These are phyloP conservation scores for Xanthoconium separans DNA, from an alignment of 1,284 basidiomycete genomes.

Conservation along the genomic window DNA sequence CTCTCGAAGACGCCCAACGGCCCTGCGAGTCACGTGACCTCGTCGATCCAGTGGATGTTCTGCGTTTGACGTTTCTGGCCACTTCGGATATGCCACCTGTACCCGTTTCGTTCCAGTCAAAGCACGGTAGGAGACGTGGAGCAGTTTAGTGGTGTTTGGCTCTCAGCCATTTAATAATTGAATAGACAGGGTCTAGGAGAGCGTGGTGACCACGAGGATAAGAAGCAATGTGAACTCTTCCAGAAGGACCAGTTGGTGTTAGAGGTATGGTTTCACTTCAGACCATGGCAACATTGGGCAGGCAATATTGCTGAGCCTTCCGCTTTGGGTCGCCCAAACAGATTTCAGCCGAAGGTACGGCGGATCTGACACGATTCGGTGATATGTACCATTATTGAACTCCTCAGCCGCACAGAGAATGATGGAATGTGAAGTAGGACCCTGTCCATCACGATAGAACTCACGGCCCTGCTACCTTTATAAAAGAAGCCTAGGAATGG, in stretches of 20 bases:
- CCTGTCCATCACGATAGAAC: no score
- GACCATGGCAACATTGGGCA: no score
- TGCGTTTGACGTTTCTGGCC: conserved; percentile 19
- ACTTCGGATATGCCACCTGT: conserved; percentile 13
- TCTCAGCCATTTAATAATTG: conserved; percentile 24
- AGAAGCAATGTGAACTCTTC: conserved; percentile 21
- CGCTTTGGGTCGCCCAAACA: no score
- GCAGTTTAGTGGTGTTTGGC: conserved; percentile 32
- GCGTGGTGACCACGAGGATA: conserved; percentile 9
- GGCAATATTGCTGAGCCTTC: no score
- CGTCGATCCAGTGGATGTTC: conserved; percentile 13
- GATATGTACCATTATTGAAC: no score
- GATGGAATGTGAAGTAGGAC: no score
- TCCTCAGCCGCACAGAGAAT: no score
- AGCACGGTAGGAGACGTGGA: conserved; percentile 26
- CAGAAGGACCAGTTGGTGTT: not conserved
- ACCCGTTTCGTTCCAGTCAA: conserved; percentile 22
- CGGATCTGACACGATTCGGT: no score
- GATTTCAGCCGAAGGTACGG: no score
- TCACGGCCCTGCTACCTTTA: not conserved
- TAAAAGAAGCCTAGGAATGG: conserved; percentile 6
- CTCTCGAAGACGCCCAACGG: conserved; percentile 27
- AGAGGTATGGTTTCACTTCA: not conserved
- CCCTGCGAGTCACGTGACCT: not conserved
- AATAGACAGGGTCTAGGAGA: conserved; percentile 2